Evolutionary conservation across 1,284 basidiomycete species (phyloP).

Genomic region (Apiotrichum montevideense): DNA sequence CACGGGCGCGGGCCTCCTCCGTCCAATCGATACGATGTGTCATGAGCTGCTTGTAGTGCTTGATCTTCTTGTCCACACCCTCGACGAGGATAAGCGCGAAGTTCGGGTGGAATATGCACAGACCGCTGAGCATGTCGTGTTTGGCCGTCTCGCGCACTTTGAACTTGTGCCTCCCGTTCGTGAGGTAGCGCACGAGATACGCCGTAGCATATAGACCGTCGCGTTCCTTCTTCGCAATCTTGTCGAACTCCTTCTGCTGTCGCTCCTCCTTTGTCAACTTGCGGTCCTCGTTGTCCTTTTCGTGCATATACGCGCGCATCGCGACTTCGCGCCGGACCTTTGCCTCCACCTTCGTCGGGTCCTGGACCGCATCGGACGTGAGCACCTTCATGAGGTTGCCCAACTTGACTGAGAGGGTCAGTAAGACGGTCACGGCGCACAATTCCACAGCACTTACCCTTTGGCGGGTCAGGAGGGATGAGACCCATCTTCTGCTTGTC

Average conservation of each 20-base stretch:
- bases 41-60: conserved; percentile 85
- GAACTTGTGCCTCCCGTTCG: conserved; percentile 89
- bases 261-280: conserved; percentile 87
- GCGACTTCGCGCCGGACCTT: conserved; percentile 88
- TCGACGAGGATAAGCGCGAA: conserved; percentile 93
- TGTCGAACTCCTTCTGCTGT: conserved; percentile 74
- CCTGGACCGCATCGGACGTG: conserved; percentile 91
- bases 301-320: conserved; percentile 78
- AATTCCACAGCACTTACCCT: conserved; percentile 55
- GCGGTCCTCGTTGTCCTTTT: conserved; percentile 82
- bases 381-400: conserved; percentile 97
- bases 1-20: conserved; percentile 74
- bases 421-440: neutral
- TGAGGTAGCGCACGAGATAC: conserved; percentile 83
- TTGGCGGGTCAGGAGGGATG: conserved; percentile 88
- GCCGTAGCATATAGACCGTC: conserved; percentile 80
- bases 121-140: conserved; percentile 77
- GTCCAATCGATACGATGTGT: conserved; percentile 88
- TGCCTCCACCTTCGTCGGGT: conserved; percentile 92
- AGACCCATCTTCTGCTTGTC: conserved; percentile 95
- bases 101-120: conserved; percentile 79
- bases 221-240: conserved; percentile 77
- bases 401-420: conserved; percentile 64
- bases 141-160: conserved; percentile 95
- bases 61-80: conserved; percentile 77